Conservation (phyloP, 192 early-diverging fungal genomes). For the Radiomyces spectabilis region DNA sequence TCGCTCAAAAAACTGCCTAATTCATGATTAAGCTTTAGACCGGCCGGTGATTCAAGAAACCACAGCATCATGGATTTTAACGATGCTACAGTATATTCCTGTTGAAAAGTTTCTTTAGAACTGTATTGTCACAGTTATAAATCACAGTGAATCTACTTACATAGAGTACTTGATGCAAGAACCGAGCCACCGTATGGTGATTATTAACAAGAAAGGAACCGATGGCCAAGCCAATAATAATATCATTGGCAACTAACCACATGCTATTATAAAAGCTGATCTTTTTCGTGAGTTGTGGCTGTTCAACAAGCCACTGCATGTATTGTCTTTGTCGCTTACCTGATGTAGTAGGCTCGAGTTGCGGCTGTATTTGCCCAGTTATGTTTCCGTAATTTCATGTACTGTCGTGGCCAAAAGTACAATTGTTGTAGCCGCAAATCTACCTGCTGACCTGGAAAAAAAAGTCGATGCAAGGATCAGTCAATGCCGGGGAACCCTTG, state of each 20-base stretch:
- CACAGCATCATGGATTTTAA: conserved; percentile 73
- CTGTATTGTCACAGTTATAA: neutral
- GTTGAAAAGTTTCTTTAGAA: neutral
- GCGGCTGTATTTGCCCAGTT: conserved; percentile 48
- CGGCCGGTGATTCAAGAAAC: conserved; percentile 90
- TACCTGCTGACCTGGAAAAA: conserved; percentile 66
- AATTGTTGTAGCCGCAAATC: conserved; percentile 80
- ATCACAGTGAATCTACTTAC: conserved; percentile 7
- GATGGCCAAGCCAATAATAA: conserved; percentile 77
- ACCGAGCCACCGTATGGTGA: conserved; percentile 43
- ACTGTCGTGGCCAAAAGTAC: conserved; percentile 86
- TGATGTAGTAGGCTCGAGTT: conserved; percentile 71
- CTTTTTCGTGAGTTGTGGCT: neutral
- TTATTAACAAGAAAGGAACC: conserved; percentile 66
- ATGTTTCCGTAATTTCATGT: conserved; percentile 51
- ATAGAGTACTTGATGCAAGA: conserved; percentile 42
- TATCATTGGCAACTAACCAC: conserved; percentile 92
- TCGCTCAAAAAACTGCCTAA: conserved; percentile 85
- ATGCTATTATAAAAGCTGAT: conserved; percentile 88
- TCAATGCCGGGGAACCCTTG: neutral
- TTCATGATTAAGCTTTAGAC: conserved; percentile 92
- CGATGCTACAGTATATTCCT: conserved; percentile 65
- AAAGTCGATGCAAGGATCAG: too few relatives aligned
- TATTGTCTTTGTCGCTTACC: conserved; percentile 29
- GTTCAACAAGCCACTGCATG: neutral